These are phyloP conservation scores for Dioscorea cayenensis DNA, from an alignment of 116 monocot genomes.

Conservation along the genomic window DNA sequence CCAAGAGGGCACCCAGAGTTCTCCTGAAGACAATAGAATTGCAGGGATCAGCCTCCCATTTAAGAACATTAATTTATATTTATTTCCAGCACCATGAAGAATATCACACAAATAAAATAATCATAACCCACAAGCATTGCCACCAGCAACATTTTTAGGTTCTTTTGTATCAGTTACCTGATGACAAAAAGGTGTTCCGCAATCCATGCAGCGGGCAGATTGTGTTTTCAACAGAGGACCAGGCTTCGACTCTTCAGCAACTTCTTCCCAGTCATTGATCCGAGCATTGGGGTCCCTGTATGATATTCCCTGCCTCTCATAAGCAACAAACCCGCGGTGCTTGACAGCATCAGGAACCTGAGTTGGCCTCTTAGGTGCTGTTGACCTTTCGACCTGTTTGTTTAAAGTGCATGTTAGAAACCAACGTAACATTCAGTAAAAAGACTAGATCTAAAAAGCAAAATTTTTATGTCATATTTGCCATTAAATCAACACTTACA, in stretches of 20 bases:
- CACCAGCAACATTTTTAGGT: background rate
- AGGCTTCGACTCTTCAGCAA: constrained; percentile 65
- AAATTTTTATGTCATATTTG: background rate
- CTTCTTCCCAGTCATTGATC: constrained; percentile 96
- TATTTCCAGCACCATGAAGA: too few species aligned
- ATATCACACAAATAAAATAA: background rate
- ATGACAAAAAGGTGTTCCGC: constrained; percentile 99
- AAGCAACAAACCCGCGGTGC: constrained; percentile 75
- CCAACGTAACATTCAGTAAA: background rate
- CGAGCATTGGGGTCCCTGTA: constrained; percentile 72
- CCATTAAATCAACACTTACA: background rate
- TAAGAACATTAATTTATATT: too few species aligned
- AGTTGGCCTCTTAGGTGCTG: constrained; percentile 57
- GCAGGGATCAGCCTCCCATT: background rate
- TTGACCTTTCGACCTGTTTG: constrained; percentile 26
- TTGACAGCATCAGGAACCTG: constrained; percentile 71
- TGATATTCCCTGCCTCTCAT: constrained; percentile 68
- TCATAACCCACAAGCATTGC: background rate
- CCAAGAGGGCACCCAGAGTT: constrained; percentile 98
- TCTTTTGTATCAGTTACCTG: constrained; percentile 43
- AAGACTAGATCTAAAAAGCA: background rate
- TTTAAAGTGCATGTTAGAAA: constrained; percentile 5
- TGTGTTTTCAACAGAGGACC: constrained; percentile 90
- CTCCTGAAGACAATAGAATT: constrained; percentile 41
- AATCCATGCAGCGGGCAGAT: constrained; percentile 99